phyloP scores from a whole-genome alignment of 306 rosid species.

The Psophocarpus tetragonolobus region DNA sequence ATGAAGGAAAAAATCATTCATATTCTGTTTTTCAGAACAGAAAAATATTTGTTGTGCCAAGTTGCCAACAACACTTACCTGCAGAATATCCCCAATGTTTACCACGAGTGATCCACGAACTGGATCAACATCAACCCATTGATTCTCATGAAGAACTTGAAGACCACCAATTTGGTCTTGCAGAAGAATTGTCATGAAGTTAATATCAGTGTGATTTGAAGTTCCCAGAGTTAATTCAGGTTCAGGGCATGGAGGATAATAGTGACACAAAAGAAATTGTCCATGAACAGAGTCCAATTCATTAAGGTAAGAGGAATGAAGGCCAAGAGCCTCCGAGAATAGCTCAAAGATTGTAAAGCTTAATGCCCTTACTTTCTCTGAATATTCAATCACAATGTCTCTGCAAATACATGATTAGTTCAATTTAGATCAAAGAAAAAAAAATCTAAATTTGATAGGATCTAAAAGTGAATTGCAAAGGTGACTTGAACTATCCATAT shows the following conservation, averaged over 20 bases:
- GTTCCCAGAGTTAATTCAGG: slow-evolving; percentile 40
- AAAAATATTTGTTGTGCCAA: too few relatives aligned
- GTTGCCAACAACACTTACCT: slow-evolving; percentile 21
- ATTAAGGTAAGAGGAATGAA: slow-evolving; percentile 15
- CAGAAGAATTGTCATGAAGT: slow-evolving; percentile 46
- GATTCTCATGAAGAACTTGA: slow-evolving; percentile 35
- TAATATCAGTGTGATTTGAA: slow-evolving; percentile 33
- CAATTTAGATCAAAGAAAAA: not conserved
- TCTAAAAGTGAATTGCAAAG: not conserved
- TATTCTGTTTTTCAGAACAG: too few relatives aligned
- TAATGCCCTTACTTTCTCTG: slow-evolving; percentile 17
- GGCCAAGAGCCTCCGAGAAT: slow-evolving; percentile 40
- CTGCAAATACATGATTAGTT: slow-evolving; percentile 12
- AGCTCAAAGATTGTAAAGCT: slow-evolving; percentile 23
- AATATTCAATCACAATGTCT: slow-evolving; percentile 41
- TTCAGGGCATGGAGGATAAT: slow-evolving; percentile 46
- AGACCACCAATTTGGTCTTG: slow-evolving; percentile 58
- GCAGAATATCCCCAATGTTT: slow-evolving; percentile 37
- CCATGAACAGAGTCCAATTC: slow-evolving; percentile 22
- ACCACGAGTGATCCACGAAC: slow-evolving; percentile 34
- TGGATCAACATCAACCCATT: slow-evolving; percentile 33
- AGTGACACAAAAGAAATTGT: not conserved
- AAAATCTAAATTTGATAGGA: not conserved
- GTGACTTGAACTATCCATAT: too few relatives aligned
- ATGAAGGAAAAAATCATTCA: too few relatives aligned